Evolutionary conservation across 2,329 filamentous ascomycete genomes (phyloP).

Genomic region (Aurifilum marmelostoma): DNA sequence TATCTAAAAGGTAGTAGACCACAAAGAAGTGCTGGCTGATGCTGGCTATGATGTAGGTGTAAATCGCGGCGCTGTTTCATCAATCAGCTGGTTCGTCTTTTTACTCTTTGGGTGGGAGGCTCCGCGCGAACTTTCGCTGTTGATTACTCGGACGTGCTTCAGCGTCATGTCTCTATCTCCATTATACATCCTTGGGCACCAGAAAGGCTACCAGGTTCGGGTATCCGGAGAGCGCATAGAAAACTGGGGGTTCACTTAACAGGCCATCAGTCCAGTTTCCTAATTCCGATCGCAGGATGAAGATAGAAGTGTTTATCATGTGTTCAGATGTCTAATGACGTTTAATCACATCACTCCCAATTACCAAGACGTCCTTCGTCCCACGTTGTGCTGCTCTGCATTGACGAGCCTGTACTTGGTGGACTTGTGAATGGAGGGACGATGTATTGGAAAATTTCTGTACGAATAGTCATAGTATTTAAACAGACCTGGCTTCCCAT

Average conservation of each 20-base stretch:
- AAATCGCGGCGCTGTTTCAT: no score
- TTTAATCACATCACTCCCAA: neutral
- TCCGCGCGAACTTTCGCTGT: no score
- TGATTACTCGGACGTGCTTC: no score
- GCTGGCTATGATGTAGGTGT: no score
- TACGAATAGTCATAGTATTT: no score
- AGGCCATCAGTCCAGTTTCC: neutral
- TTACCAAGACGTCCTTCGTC: constrained; percentile 46
- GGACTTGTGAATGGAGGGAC: constrained; percentile 43
- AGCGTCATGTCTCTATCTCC: no score
- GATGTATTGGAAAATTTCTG: constrained; percentile 62
- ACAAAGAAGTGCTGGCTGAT: no score
- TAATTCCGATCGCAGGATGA: neutral
- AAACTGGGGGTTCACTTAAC: constrained; percentile 39
- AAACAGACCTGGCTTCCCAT: no score
- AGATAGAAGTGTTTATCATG: neutral
- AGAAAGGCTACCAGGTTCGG: constrained; percentile 44
- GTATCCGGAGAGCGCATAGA: constrained; percentile 52
- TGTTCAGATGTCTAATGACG: neutral
- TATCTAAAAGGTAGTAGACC: no score
- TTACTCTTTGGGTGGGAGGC: no score
- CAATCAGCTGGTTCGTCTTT: no score
- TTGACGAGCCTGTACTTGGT: constrained; percentile 43
- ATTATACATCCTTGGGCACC: no score
- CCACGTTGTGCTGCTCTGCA: constrained; percentile 38